Evolutionary conservation across 169 alveolate genomes (phyloP).

Genomic region (Cryptosporidium canis): DNA sequence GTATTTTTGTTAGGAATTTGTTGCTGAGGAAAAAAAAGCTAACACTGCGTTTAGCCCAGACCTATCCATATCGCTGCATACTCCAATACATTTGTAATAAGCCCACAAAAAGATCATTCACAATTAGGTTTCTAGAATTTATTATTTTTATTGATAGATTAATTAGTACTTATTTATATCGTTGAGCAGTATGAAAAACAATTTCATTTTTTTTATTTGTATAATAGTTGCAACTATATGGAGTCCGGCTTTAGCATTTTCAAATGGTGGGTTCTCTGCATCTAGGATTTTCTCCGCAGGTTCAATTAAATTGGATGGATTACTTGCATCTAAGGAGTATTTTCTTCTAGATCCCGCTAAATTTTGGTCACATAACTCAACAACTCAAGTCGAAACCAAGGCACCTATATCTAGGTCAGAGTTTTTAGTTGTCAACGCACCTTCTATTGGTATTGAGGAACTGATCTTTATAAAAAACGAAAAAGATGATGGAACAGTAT

Average conservation of each 20-base stretch:
- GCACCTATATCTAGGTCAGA: conserved; percentile 9
- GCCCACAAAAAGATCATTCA: not conserved
- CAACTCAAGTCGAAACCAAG: conserved; percentile 22
- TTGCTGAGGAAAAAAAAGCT: not conserved
- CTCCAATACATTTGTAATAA: not conserved
- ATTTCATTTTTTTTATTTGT: not conserved
- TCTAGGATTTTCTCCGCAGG: not conserved
- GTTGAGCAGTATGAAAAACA: not conserved
- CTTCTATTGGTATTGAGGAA: conserved; percentile 43
- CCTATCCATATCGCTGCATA: not conserved
- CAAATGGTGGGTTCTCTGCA: not conserved
- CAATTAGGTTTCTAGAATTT: not conserved
- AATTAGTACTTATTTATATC: not conserved
- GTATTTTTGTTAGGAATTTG: not conserved
- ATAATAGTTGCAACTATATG: not conserved
- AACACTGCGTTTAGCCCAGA: not conserved
- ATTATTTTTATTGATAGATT: not conserved
- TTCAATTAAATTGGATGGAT: not conserved
- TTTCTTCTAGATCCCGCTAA: conserved; percentile 27
- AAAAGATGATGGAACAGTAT: not conserved
- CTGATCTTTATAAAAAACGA: conserved; percentile 11
- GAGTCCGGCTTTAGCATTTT: not conserved
- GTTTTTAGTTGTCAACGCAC: conserved; percentile 38
- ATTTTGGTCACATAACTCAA: conserved; percentile 45
- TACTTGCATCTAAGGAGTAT: conserved; percentile 18